Evolutionary conservation across 164 flowering plant genomes (phyloP).

Genomic region (Litsea cubeba): DNA sequence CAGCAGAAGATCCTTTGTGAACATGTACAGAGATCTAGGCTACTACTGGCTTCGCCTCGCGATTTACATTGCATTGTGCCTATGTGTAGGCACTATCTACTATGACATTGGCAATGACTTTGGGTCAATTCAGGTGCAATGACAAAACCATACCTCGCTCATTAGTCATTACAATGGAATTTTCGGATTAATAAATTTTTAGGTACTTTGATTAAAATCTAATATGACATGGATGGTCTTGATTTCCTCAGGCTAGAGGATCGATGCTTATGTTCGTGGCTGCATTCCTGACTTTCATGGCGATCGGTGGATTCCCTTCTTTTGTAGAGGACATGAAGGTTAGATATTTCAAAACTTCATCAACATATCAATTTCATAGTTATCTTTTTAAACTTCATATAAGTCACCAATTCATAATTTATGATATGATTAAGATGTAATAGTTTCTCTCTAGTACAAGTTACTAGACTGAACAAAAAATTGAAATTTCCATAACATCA

Average conservation of each 20-base stretch:
- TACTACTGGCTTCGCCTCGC: slow-evolving; percentile 60
- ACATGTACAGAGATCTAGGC: slow-evolving; percentile 64
- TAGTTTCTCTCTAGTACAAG: not conserved
- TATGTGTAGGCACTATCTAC: slow-evolving; percentile 48
- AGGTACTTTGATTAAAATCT: too few species aligned
- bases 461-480: not conserved
- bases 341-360: not conserved
- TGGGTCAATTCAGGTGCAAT: slow-evolving; percentile 38
- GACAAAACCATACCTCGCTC: not conserved
- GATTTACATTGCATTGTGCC: slow-evolving; percentile 28
- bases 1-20: slow-evolving; percentile 46
- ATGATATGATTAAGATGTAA: not conserved
- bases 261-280: slow-evolving; percentile 40
- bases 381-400: not conserved
- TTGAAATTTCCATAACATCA: not conserved
- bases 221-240: not conserved
- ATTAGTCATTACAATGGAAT: not conserved
- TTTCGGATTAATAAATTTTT: too few species aligned
- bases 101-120: slow-evolving; percentile 30
- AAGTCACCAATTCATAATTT: not conserved
- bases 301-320: slow-evolving; percentile 55
- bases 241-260: slow-evolving; percentile 33
- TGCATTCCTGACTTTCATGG: slow-evolving; percentile 43
- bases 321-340: slow-evolving; percentile 59
- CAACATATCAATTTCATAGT: not conserved